phyloP scores from a whole-genome alignment of 2,329 filamentous ascomycete species.

The Neurospora crassa region DNA sequence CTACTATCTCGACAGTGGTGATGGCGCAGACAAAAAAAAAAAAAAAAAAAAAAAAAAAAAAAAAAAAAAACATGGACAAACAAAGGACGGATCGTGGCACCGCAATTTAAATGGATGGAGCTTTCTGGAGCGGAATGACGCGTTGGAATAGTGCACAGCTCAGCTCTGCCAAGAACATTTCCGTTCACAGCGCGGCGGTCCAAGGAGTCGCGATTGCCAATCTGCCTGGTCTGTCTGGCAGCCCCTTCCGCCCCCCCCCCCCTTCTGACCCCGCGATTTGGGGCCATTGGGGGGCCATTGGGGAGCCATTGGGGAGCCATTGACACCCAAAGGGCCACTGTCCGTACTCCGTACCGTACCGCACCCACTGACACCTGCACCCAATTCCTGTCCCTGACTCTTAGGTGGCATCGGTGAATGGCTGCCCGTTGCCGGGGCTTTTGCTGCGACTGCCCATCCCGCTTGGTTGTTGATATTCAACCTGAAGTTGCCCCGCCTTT shows the following conservation, averaged over 20 bases:
- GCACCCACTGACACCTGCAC: conserved; percentile 2
- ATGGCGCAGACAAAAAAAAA: neutral
- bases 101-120: neutral
- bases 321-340: conserved; percentile 1
- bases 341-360: neutral
- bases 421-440: conserved; percentile 3
- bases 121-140: neutral
- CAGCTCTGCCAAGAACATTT: neutral
- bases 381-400: neutral
- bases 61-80: neutral
- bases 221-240: neutral
- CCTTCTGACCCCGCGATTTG: conserved; percentile 10
- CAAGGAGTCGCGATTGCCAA: neutral
- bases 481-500: conserved; percentile 3
- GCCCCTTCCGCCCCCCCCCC: conserved; percentile 1
- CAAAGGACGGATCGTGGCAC: neutral
- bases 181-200: neutral
- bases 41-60: neutral
- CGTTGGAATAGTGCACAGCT: neutral
- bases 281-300: neutral
- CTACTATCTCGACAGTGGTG: neutral
- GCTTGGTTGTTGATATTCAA: conserved; percentile 4
- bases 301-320: neutral
- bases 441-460: conserved; percentile 6
- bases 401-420: neutral